Evolutionary conservation across 345 rosid genomes (phyloP), one percentile per base, ranked within the genome.

Genomic region (Anacardium occidentale): DNA sequence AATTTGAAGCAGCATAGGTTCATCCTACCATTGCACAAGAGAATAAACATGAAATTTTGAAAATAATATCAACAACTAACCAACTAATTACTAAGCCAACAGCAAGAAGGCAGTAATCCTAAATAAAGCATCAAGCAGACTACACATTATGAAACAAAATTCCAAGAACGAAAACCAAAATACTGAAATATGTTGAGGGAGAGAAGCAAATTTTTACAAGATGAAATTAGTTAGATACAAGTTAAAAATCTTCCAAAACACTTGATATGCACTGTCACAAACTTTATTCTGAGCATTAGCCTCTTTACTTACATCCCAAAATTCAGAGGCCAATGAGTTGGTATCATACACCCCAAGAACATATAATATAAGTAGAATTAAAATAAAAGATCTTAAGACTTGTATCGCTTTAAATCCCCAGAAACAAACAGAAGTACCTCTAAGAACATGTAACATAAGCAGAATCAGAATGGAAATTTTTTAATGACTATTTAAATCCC

Each of bases 221-320:
- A 69, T 17, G 6, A 69, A 48, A 37, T 68, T 68, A 24, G 10
- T 34, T 45, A 40, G 21, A 55, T 15, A 29, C 7, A 53, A 18
- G 11, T 10, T 29, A 32, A 20, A n/a, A 7, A 53, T 47, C 7
- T 66, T 12, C 45, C 59, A 52, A 52, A 22, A 20, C 6, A n/a
- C 10, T 67, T 6, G 12, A n/a, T 12, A 26, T 29, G 42, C 5
- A 37, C 42, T 9, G 9, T 59, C 20, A 29, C 14, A 52, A 13
- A 10, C 32, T 25, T 52, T 18, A 52, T 53, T n/a, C 10, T 15
- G 50, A 40, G 24, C 40, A 20, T 44, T 44, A 15, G 37, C 42
- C 40, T 56, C 42, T 69, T 69, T 37, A 69, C 24, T 69, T 56
- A 53, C 0, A 22, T 63, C 52, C 64, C 24, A 25, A 56, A n/a